These are phyloP conservation scores for Zasmidium citrigriseum DNA, from an alignment of 2,329 filamentous ascomycete species.

Conservation along the genomic window DNA sequence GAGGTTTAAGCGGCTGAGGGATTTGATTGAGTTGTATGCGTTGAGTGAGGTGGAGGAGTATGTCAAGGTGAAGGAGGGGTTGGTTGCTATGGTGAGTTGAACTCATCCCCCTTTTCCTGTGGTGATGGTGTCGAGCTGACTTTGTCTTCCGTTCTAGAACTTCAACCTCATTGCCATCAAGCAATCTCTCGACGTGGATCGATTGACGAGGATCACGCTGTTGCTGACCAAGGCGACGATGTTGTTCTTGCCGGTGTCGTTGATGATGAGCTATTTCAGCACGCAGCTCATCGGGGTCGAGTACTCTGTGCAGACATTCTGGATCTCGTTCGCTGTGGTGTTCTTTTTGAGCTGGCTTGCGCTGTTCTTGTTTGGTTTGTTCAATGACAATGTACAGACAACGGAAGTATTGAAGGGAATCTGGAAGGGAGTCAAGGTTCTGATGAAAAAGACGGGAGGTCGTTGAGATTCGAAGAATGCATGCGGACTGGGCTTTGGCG, in stretches of 20 bases:
- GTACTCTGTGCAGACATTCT: slow-evolving; percentile 66
- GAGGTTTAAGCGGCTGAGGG: slow-evolving; percentile 61
- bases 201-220: slow-evolving; percentile 70
- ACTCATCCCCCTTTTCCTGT: not conserved
- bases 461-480: not conserved
- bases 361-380: slow-evolving; percentile 53
- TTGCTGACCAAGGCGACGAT: slow-evolving; percentile 74
- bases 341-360: slow-evolving; percentile 60
- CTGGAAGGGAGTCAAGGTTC: slow-evolving; percentile 5
- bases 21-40: slow-evolving; percentile 62
- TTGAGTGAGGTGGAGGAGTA: slow-evolving; percentile 64
- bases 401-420: slow-evolving; percentile 17
- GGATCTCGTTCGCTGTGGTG: slow-evolving; percentile 67
- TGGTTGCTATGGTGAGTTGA: slow-evolving; percentile 65
- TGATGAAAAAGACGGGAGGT: not conserved
- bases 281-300: slow-evolving; percentile 62
- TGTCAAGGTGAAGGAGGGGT: slow-evolving; percentile 68
- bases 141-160: slow-evolving; percentile 53
- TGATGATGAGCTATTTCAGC: slow-evolving; percentile 75
- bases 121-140: slow-evolving; percentile 4
- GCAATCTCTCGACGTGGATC: slow-evolving; percentile 70
- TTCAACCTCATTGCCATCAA: slow-evolving; percentile 78
- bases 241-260: slow-evolving; percentile 71
- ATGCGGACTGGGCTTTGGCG: not conserved
- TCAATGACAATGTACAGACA: slow-evolving; percentile 55